Percentiles rank a stretch among this genome's conserved stretches.
These are phyloP conservation scores for Saprolegnia parasitica DNA, from an alignment of 352 stramenopile genomes.

Conservation along the genomic window DNA sequence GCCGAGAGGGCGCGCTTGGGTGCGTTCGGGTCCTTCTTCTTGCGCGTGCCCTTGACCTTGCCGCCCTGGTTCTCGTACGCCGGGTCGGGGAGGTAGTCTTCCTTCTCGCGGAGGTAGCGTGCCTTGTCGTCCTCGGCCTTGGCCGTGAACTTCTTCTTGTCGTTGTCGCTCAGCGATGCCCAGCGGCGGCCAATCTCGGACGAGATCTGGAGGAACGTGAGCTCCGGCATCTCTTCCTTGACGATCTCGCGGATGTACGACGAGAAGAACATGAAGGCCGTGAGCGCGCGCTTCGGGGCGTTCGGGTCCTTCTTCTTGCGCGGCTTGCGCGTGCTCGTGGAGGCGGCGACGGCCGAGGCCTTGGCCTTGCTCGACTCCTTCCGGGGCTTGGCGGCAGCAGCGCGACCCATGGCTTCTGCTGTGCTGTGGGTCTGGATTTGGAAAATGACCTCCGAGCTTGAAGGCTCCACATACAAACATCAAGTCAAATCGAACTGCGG, in stretches of 20 bases:
- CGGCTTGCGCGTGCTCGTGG: conserved; percentile 31
- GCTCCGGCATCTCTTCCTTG: conserved; percentile 83
- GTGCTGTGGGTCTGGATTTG: conserved; percentile 25
- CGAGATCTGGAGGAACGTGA: conserved; percentile 81
- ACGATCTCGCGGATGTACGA: conserved; percentile 86
- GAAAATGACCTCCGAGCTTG: conserved; percentile 23
- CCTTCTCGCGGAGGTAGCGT: conserved; percentile 84
- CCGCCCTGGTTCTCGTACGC: conserved; percentile 52
- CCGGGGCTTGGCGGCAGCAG: conserved; percentile 17
- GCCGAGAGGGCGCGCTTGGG: conserved; percentile 92
- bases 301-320: conserved; percentile 91
- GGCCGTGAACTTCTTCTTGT: conserved; percentile 76
- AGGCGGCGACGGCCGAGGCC: conserved; percentile 10
- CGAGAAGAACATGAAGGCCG: conserved; percentile 90
- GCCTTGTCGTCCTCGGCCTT: conserved; percentile 80
- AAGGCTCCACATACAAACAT: conserved; percentile 24
- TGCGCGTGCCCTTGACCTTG: conserved; percentile 55
- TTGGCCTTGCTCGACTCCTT: conserved; percentile 9
- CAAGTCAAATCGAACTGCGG: conserved; percentile 21
- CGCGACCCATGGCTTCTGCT: conserved; percentile 19
- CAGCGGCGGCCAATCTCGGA: conserved; percentile 82
- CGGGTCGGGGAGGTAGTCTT: conserved; percentile 84
- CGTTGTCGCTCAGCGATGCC: conserved; percentile 64
- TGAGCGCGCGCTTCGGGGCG: conserved; percentile 83
- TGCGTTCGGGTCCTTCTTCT: conserved; percentile 91